These are phyloP conservation scores for Beta vulgaris DNA, from an alignment of 148 eudicot genomes.

Conservation along the genomic window DNA sequence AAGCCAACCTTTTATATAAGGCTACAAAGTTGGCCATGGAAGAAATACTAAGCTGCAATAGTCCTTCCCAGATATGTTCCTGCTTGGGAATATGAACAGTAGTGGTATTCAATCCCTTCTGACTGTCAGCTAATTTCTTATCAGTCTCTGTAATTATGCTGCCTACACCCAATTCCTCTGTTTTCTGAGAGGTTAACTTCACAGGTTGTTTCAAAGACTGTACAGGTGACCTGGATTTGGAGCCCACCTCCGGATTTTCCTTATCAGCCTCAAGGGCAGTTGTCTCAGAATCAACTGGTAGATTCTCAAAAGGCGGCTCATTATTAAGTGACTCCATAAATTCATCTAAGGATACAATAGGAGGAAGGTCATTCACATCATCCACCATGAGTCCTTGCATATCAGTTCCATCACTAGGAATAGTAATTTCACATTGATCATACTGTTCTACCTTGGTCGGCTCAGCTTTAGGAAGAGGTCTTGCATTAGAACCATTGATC, in stretches of 20 bases:
- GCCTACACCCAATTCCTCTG: conserved; percentile 28
- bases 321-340: conserved; percentile 91
- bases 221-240: conserved; percentile 20
- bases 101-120: conserved; percentile 26
- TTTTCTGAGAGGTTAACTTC: conserved; percentile 25
- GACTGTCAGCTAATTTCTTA: conserved; percentile 30
- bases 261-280: conserved; percentile 27
- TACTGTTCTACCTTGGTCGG: conserved; percentile 35
- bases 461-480: conserved; percentile 26
- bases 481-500: conserved; percentile 24
- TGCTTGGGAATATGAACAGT: conserved; percentile 30
- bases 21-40: conserved; percentile 57
- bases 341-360: conserved; percentile 87
- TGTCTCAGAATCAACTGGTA: conserved; percentile 46
- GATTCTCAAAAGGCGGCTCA: conserved; percentile 85
- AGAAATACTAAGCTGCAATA: conserved; percentile 62
- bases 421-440: conserved; percentile 51
- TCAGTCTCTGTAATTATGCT: conserved; percentile 27
- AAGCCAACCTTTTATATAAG: conserved; percentile 57
- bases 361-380: conserved; percentile 88
- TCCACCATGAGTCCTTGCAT: conserved; percentile 90
- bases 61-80: conserved; percentile 71
- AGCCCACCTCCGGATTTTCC: conserved; percentile 31
- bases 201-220: conserved; percentile 33
- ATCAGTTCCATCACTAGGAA: conserved; percentile 81